These are phyloP conservation scores for Coniophora puteana DNA, from an alignment of 1,284 basidiomycete genomes.

Conservation along the genomic window DNA sequence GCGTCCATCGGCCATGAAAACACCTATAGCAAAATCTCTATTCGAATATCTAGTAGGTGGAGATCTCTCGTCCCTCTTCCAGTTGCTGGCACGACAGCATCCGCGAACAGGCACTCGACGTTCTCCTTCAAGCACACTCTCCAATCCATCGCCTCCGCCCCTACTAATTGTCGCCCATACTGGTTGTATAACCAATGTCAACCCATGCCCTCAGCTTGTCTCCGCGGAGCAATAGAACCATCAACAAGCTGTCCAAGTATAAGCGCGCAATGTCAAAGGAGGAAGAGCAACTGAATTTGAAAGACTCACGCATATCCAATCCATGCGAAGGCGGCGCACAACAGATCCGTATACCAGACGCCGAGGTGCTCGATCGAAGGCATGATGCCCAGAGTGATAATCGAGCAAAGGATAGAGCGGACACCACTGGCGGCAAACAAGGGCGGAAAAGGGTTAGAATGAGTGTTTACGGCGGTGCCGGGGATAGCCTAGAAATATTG, in stretches of 20 bases:
- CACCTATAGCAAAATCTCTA: too few species aligned
- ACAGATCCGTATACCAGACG: slow-evolving; percentile 45
- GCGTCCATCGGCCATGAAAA: too few species aligned
- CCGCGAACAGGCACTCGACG: too few species aligned
- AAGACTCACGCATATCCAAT: slow-evolving; percentile 34
- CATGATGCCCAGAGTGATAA: slow-evolving; percentile 20
- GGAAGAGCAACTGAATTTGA: not conserved
- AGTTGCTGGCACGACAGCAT: too few species aligned
- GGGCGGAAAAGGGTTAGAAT: not conserved
- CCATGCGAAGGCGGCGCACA: slow-evolving; percentile 30
- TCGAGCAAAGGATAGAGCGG: slow-evolving; percentile 29
- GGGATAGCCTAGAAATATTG: not conserved
- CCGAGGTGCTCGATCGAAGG: slow-evolving; percentile 49
- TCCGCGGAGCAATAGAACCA: slow-evolving; percentile 34
- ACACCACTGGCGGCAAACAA: slow-evolving; percentile 28
- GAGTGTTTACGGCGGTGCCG: too few species aligned
- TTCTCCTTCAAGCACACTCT: too few species aligned
- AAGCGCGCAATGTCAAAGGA: slow-evolving; percentile 1
- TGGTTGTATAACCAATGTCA: slow-evolving; percentile 33
- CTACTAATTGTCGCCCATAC: too few species aligned
- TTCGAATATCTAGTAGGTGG: too few species aligned
- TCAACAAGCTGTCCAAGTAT: slow-evolving; percentile 29
- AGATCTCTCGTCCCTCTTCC: too few species aligned
- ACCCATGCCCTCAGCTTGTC: slow-evolving; percentile 37
- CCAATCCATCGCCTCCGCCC: too few species aligned